phyloP scores from a whole-genome alignment of 139 green algal species.

The Chlorella sp. region DNA sequence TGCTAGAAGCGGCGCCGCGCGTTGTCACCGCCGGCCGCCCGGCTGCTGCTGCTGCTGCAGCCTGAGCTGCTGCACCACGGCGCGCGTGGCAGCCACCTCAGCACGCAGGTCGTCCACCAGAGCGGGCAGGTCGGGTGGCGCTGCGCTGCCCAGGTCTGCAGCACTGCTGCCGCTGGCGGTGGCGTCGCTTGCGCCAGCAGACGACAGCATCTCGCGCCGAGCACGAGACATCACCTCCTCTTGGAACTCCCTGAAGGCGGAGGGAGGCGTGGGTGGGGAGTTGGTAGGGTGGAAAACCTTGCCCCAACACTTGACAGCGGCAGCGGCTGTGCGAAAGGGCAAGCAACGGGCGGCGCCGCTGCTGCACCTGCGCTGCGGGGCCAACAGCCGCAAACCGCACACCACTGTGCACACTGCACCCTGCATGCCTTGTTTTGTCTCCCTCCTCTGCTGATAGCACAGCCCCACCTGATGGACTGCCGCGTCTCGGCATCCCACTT shows the following conservation, averaged over 20 bases:
- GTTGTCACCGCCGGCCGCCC: neutral
- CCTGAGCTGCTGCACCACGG: conserved; percentile 48
- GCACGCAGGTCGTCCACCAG: conserved; percentile 57
- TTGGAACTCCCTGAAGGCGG: conserved; percentile 50
- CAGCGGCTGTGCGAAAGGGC: no score
- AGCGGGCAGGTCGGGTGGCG: conserved; percentile 33
- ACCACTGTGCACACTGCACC: no score
- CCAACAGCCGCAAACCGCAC: no score
- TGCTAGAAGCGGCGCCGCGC: neutral
- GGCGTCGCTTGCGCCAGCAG: neutral
- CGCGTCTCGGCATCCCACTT: conserved; percentile 51
- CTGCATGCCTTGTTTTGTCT: neutral
- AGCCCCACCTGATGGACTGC: conserved; percentile 29
- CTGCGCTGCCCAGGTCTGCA: neutral
- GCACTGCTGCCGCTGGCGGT: neutral
- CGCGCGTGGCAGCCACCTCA: conserved; percentile 50
- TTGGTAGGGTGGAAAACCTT: no score
- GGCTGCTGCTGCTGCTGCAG: neutral
- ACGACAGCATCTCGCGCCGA: conserved; percentile 2
- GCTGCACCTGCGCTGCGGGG: no score
- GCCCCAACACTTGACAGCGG: no score
- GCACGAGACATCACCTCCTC: conserved; percentile 52
- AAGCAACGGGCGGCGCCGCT: no score
- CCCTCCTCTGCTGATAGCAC: no score
- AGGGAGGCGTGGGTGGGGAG: neutral